Percentiles rank a stretch among this genome's conserved stretches.
These are phyloP conservation scores for Lachnellula arida DNA, from an alignment of 2,329 filamentous ascomycete genomes.

Conservation along the genomic window DNA sequence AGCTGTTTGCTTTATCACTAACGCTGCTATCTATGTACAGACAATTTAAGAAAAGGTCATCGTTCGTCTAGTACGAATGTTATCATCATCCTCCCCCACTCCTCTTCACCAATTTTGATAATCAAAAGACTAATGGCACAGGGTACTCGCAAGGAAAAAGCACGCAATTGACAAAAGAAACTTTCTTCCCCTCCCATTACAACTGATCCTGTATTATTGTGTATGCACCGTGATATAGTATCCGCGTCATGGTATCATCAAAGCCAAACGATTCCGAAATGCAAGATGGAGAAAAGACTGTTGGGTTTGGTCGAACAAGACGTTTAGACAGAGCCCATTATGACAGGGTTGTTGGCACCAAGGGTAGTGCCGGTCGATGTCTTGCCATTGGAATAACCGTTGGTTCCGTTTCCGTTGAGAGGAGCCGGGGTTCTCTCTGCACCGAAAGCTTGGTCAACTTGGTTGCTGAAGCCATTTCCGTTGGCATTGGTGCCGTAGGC, in stretches of 20 bases:
- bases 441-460: constrained; percentile 27
- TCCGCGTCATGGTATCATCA: constrained; percentile 9
- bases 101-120: too few species aligned
- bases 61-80: too few species aligned
- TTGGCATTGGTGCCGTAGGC: too few species aligned
- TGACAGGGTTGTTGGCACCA: constrained; percentile 23
- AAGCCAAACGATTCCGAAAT: background rate
- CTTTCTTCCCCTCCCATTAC: background rate
- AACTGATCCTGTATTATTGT: background rate
- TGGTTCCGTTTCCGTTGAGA: constrained; percentile 2
- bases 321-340: constrained; percentile 16
- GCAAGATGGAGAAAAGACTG: background rate
- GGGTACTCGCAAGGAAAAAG: background rate
- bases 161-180: background rate
- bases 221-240: background rate
- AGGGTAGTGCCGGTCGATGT: constrained; percentile 17
- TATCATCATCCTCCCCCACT: too few species aligned
- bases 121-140: background rate
- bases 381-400: constrained; percentile 5
- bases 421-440: background rate
- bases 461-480: constrained; percentile 18
- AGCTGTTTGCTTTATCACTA: too few species aligned
- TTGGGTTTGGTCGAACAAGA: background rate
- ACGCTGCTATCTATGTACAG: too few species aligned
- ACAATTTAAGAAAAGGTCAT: too few species aligned